phyloP scores from a whole-genome alignment of 345 rosid genomes.

The Stellera chamaejasme region DNA sequence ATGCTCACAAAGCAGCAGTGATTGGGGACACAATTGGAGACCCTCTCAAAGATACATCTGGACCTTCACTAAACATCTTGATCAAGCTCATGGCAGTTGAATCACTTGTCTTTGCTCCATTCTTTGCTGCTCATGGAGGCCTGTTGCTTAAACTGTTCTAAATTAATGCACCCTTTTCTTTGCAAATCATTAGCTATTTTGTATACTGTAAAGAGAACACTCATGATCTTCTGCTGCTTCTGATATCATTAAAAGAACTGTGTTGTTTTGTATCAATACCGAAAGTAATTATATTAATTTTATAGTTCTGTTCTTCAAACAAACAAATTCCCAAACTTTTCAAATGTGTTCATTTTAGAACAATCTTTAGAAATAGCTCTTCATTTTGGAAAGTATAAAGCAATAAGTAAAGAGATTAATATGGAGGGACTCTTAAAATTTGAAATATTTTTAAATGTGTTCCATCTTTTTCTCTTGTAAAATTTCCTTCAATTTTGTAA shows the following conservation, averaged over 20 bases:
- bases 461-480: no score
- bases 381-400: no score
- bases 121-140: conserved; percentile 66
- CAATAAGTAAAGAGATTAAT: no score
- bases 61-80: conserved; percentile 64
- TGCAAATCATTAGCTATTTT: background rate
- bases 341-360: no score
- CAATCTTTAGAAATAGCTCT: no score
- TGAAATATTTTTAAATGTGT: no score
- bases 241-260: background rate
- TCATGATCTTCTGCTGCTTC: background rate
- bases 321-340: no score
- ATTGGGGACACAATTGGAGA: conserved; percentile 73
- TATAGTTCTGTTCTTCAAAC: no score
- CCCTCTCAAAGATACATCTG: conserved; percentile 66
- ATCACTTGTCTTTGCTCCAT: conserved; percentile 64
- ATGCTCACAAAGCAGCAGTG: conserved; percentile 66
- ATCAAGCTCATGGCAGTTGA: conserved; percentile 83
- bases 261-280: background rate
- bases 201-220: background rate
- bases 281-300: no score
- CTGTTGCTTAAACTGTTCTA: conserved; percentile 45
- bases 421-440: no score
- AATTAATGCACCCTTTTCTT: background rate
- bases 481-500: no score